A percentile compares a stretch with the other conserved stretches of the same genome.
phyloP scores from a whole-genome alignment of 2,329 filamentous ascomycete genomes.

The Ceratocystis diversiconidia region DNA sequence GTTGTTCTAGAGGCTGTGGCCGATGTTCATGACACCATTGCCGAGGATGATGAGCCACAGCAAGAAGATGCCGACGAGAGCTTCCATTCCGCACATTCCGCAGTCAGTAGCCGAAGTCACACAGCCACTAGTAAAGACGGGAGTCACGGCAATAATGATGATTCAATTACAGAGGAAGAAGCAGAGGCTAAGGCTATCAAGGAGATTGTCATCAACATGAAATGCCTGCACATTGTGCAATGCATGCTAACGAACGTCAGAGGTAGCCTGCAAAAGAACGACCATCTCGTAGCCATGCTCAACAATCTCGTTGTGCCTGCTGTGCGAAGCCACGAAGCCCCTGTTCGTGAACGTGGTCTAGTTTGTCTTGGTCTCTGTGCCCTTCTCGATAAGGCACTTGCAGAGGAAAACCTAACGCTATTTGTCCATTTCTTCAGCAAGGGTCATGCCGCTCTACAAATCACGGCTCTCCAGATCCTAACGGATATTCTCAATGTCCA shows the following conservation, averaged over 20 bases:
- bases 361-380: slow-evolving; percentile 84
- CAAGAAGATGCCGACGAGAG: slow-evolving; percentile 47
- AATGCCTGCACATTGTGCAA: slow-evolving; percentile 91
- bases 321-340: slow-evolving; percentile 81
- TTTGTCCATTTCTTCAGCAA: slow-evolving; percentile 96
- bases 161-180: slow-evolving; percentile 44
- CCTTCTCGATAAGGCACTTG: slow-evolving; percentile 78
- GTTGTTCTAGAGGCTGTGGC: slow-evolving; percentile 85
- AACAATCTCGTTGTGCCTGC: slow-evolving; percentile 95
- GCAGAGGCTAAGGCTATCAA: slow-evolving; percentile 62
- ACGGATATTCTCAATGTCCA: slow-evolving; percentile 88
- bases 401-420: slow-evolving; percentile 77
- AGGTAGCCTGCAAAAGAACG: slow-evolving; percentile 75
- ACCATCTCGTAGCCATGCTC: slow-evolving; percentile 88
- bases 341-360: slow-evolving; percentile 79
- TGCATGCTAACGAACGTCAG: slow-evolving; percentile 93
- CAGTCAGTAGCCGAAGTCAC: slow-evolving; percentile 51
- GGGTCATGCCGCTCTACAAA: slow-evolving; percentile 77
- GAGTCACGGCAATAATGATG: slow-evolving; percentile 23
- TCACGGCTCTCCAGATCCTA: slow-evolving; percentile 79
- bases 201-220: slow-evolving; percentile 95
- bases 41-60: slow-evolving; percentile 46
- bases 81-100: slow-evolving; percentile 86
- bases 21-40: slow-evolving; percentile 90
- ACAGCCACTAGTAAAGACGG: slow-evolving; percentile 31